Conservation (phyloP, 2,329 filamentous ascomycete species). For the Trichoderma arundinaceum region DNA sequence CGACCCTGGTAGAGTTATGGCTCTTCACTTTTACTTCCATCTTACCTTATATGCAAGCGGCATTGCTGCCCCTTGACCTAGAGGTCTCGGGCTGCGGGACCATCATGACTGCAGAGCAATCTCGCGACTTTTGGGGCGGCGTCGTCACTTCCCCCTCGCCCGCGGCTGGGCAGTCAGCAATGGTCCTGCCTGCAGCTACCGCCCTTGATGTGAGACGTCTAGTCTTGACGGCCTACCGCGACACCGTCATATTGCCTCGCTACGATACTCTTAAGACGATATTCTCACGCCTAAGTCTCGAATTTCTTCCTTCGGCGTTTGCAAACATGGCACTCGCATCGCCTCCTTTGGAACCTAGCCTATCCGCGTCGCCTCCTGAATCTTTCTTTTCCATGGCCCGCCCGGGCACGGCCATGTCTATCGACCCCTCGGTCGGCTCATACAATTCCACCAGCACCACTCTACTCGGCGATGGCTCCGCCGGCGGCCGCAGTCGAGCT, state of each 20-base stretch:
- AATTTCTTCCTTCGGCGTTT: slow-evolving; percentile 67
- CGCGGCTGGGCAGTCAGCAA: slow-evolving; percentile 38
- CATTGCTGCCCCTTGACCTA: slow-evolving; percentile 89
- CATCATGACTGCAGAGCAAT: slow-evolving; percentile 77
- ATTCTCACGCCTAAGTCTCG: slow-evolving; percentile 86
- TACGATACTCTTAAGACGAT: slow-evolving; percentile 88
- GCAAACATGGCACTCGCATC: slow-evolving; percentile 59
- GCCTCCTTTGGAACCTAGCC: slow-evolving; percentile 56
- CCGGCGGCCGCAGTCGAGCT: slow-evolving; percentile 72
- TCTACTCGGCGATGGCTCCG: slow-evolving; percentile 69
- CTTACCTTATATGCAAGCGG: slow-evolving; percentile 91
- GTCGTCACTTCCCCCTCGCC: slow-evolving; percentile 55
- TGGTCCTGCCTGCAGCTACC: slow-evolving; percentile 55
- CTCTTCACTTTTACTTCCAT: slow-evolving; percentile 89
- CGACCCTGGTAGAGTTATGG: slow-evolving; percentile 91
- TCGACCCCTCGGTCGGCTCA: slow-evolving; percentile 76
- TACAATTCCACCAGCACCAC: slow-evolving; percentile 82
- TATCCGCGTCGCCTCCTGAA: slow-evolving; percentile 59
- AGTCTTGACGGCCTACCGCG: slow-evolving; percentile 85
- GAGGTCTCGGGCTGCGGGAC: slow-evolving; percentile 87
- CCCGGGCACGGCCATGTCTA: slow-evolving; percentile 74
- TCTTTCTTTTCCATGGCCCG: slow-evolving; percentile 56
- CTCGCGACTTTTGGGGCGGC: slow-evolving; percentile 88
- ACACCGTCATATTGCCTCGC: slow-evolving; percentile 84
- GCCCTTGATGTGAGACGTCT: slow-evolving; percentile 87